Percentiles rank a stretch among this genome's conserved stretches.
Conservation (phyloP, 2,329 filamentous ascomycete genomes). For the Metarhizium album region DNA sequence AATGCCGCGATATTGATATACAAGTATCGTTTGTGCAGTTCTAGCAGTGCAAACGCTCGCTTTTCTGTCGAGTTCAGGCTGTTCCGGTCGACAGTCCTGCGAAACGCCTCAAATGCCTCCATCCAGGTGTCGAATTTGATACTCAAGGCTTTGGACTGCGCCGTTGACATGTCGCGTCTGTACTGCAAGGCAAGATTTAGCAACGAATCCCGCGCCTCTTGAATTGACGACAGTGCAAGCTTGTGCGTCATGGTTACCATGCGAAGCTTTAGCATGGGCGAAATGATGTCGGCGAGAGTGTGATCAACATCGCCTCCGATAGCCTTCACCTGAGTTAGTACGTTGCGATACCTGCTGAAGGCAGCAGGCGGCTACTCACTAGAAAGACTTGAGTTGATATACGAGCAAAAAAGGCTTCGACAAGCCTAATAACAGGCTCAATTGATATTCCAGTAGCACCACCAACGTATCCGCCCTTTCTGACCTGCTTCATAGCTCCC, state of each 20-base stretch:
- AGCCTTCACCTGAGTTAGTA: not conserved
- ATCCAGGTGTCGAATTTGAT: not conserved
- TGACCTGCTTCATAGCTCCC: not conserved
- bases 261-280: conserved; percentile 2
- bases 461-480: not conserved
- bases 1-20: conserved; percentile 4
- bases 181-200: conserved; percentile 2
- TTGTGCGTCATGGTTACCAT: not conserved
- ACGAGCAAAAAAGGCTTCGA: conserved; percentile 5
- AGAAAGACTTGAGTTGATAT: conserved; percentile 5
- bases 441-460: not conserved
- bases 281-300: conserved; percentile 3
- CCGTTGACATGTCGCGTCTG: not conserved
- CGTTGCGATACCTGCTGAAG: not conserved
- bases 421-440: conserved; percentile 1
- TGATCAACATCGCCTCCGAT: conserved; percentile 5
- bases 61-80: conserved; percentile 1
- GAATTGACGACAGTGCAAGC: conserved; percentile 1
- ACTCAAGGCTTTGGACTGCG: not conserved
- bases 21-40: conserved; percentile 5
- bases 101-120: conserved; percentile 4
- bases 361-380: not conserved
- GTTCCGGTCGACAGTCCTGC: not conserved
- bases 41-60: conserved; percentile 3
- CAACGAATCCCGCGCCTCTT: conserved; percentile 3